phyloP scores from a whole-genome alignment of 2,329 filamentous ascomycete species.

The Neonectria faginata region DNA sequence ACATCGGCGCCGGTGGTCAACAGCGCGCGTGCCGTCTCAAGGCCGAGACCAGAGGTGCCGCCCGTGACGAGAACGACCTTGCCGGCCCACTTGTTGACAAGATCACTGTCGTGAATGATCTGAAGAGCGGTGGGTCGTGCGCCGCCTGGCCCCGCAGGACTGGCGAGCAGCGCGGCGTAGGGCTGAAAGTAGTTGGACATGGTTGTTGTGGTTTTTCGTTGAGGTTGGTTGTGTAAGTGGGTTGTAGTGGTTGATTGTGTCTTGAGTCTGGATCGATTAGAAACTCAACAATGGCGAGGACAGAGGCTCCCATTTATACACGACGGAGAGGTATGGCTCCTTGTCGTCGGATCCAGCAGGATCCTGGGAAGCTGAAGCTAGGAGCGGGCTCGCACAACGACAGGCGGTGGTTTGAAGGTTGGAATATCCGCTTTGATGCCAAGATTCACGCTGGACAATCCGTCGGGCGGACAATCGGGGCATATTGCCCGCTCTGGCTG shows the following conservation, averaged over 20 bases:
- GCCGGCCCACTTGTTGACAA: slow-evolving; percentile 46
- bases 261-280: neutral
- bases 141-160: slow-evolving; percentile 49
- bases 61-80: slow-evolving; percentile 58
- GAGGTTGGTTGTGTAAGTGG: neutral
- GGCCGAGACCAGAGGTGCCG: slow-evolving; percentile 56
- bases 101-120: slow-evolving; percentile 49
- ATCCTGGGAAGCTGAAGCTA: neutral
- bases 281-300: neutral
- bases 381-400: neutral
- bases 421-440: neutral
- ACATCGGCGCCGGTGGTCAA: slow-evolving; percentile 57
- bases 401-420: neutral
- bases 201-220: neutral
- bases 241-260: neutral
- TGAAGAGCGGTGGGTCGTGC: slow-evolving; percentile 52
- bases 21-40: slow-evolving; percentile 58
- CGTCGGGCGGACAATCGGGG: neutral
- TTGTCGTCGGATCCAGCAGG: neutral
- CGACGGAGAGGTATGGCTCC: neutral
- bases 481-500: no score
- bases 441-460: neutral
- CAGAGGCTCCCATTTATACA: neutral
- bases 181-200: slow-evolving; percentile 26
- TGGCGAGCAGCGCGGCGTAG: slow-evolving; percentile 19